phyloP scores from a whole-genome alignment of 768 basidiomycete species.

The Gymnopilus junonius region DNA sequence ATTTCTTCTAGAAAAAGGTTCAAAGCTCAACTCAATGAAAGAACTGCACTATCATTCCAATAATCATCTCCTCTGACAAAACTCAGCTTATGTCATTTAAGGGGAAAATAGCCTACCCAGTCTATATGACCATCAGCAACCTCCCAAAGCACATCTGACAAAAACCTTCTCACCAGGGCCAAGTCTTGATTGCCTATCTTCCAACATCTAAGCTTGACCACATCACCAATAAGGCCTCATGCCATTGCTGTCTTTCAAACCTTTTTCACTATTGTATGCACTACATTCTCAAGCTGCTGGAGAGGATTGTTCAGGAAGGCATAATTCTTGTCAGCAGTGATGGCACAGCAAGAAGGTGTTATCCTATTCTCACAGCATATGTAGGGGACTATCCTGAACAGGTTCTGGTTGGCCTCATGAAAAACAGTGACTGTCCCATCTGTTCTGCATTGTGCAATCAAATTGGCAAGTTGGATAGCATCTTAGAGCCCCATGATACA shows the following conservation, averaged over 20 bases:
- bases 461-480: not conserved
- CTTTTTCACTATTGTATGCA: constrained; percentile 43
- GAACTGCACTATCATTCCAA: constrained; percentile 37
- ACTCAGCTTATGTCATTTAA: constrained; percentile 11
- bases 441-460: not conserved
- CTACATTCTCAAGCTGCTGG: constrained; percentile 33
- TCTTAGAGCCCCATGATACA: not conserved
- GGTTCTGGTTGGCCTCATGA: constrained; percentile 33
- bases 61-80: constrained; percentile 36
- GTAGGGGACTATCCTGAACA: constrained; percentile 51
- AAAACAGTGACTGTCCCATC: constrained; percentile 29
- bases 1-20: not conserved
- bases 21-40: constrained; percentile 5
- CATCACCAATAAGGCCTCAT: constrained; percentile 23
- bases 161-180: constrained; percentile 5
- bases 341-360: constrained; percentile 29
- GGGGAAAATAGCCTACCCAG: constrained; percentile 5
- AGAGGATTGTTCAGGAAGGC: constrained; percentile 23
- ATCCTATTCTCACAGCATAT: constrained; percentile 45
- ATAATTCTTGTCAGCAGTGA: constrained; percentile 35
- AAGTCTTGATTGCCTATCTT: constrained; percentile 12
- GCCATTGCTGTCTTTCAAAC: constrained; percentile 24
- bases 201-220: constrained; percentile 31
- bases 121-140: constrained; percentile 14
- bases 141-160: constrained; percentile 12